A percentile compares a stretch with the other conserved stretches of the same genome.
Evolutionary conservation across 192 early-diverging fungal species (phyloP).

Genomic region (Diversispora epigaea): DNA sequence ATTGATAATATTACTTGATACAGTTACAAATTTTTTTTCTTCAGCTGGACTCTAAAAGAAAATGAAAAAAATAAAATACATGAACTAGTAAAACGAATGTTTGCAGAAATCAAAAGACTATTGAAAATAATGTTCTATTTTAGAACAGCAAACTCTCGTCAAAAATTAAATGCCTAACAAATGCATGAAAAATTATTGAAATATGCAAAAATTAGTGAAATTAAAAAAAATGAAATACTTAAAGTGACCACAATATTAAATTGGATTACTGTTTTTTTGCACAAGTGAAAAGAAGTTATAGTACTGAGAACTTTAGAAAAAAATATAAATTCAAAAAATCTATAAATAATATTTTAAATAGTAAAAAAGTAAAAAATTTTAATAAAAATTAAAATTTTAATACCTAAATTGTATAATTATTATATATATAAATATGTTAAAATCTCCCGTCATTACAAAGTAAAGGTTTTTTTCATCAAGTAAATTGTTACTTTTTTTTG

Average conservation of each 20-base stretch:
- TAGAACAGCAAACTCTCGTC: not conserved
- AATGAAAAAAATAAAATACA: too few species aligned
- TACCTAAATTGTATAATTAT: too few species aligned
- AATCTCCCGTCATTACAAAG: not conserved
- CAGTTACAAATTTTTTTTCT: too few species aligned
- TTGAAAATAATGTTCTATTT: not conserved
- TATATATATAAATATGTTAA: not conserved
- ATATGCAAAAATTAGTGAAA: not conserved
- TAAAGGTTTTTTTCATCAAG: too few species aligned
- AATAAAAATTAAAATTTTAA: too few species aligned
- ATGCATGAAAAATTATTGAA: not conserved
- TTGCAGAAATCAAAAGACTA: not conserved
- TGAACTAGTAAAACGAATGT: too few species aligned
- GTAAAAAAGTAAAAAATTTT: too few species aligned
- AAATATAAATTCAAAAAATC: conserved; percentile 4
- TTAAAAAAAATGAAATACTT: not conserved
- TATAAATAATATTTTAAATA: not conserved
- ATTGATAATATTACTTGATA: too few species aligned
- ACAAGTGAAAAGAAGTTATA: not conserved
- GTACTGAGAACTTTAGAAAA: not conserved
- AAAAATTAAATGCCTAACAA: conserved; percentile 10
- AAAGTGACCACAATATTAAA: conserved; percentile 11
- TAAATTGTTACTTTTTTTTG: too few species aligned
- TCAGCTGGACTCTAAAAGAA: too few species aligned
- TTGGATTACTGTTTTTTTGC: not conserved